Percentiles rank a stretch among this genome's conserved stretches.
Conservation (phyloP, 768 basidiomycete genomes). For the Rhodocollybia butyracea region DNA sequence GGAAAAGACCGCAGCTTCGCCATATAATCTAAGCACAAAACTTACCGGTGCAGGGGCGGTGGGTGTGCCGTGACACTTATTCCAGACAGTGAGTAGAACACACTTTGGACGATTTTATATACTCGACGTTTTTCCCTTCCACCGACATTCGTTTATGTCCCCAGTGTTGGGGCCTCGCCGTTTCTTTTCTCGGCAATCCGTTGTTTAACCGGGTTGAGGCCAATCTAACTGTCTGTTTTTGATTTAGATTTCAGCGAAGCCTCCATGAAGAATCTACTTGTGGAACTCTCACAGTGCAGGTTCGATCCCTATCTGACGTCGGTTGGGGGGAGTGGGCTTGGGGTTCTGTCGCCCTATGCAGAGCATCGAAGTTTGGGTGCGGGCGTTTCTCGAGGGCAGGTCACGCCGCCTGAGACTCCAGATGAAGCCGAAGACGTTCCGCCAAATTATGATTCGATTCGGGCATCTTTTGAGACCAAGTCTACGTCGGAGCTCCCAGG, state of each 20-base stretch:
- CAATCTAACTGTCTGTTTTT: not conserved
- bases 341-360: slow-evolving; percentile 68
- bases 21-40: slow-evolving; percentile 78
- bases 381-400: no score
- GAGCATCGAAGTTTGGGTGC: slow-evolving; percentile 32
- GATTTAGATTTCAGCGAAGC: slow-evolving; percentile 60
- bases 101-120: no score
- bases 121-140: no score
- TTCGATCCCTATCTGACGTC: slow-evolving; percentile 88
- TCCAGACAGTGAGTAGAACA: slow-evolving; percentile 82
- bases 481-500: slow-evolving; percentile 38
- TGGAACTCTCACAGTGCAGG: slow-evolving; percentile 54
- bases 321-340: slow-evolving; percentile 92
- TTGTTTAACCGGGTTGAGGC: not conserved
- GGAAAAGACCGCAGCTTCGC: slow-evolving; percentile 56
- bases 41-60: slow-evolving; percentile 95
- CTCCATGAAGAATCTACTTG: slow-evolving; percentile 54
- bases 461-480: slow-evolving; percentile 42
- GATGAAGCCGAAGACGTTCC: slow-evolving; percentile 24
- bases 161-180: not conserved
- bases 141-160: no score
- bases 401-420: no score
- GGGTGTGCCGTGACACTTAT: slow-evolving; percentile 97
- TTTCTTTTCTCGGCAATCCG: not conserved
- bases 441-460: slow-evolving; percentile 29